phyloP scores from a whole-genome alignment of 495 filamentous ascomycete species.

The Clavariopsis aquatica region DNA sequence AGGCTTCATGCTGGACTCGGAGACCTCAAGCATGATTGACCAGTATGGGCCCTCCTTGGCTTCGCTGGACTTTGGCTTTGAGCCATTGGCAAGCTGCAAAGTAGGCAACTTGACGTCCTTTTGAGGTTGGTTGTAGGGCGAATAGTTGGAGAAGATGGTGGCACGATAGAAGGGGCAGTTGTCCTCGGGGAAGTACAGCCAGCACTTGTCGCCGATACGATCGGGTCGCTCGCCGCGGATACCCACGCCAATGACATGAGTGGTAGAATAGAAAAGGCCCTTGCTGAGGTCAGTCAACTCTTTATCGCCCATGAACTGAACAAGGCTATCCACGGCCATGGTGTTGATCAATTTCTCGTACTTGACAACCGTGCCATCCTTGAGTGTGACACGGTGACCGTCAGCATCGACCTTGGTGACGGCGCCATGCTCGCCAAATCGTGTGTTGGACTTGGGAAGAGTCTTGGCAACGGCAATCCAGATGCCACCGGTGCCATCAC shows the following conservation, averaged over 20 bases:
- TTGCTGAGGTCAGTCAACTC: slow-evolving; percentile 82
- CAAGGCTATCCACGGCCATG: slow-evolving; percentile 92
- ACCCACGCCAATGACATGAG: slow-evolving; percentile 96
- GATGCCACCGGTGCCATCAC: slow-evolving; percentile 94
- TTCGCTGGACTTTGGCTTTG: slow-evolving; percentile 66
- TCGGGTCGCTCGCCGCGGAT: slow-evolving; percentile 90
- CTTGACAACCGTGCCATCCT: slow-evolving; percentile 84
- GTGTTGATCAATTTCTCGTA: slow-evolving; percentile 93
- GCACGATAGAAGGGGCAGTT: slow-evolving; percentile 99
- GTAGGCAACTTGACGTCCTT: slow-evolving; percentile 83
- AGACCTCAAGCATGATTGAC: slow-evolving; percentile 99
- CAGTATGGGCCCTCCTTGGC: slow-evolving; percentile 91
- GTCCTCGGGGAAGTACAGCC: slow-evolving; percentile 99
- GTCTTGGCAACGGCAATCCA: slow-evolving; percentile 98
- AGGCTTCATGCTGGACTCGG: slow-evolving; percentile 93
- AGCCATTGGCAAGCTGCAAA: slow-evolving; percentile 79
- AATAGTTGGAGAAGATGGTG: slow-evolving; percentile 99
- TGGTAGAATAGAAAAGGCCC: slow-evolving; percentile 93
- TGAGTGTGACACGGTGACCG: slow-evolving; percentile 77
- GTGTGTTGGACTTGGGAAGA: slow-evolving; percentile 85
- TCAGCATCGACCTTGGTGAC: slow-evolving; percentile 84
- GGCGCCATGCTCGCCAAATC: slow-evolving; percentile 80
- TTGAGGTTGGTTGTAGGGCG: slow-evolving; percentile 92
- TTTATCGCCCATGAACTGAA: slow-evolving; percentile 82
- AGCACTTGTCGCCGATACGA: slow-evolving; percentile 99